Base-by-base conservation (phyloP, 2,329 filamentous ascomycete genomes). In the Aspergillus pseudoterreus region DNA sequence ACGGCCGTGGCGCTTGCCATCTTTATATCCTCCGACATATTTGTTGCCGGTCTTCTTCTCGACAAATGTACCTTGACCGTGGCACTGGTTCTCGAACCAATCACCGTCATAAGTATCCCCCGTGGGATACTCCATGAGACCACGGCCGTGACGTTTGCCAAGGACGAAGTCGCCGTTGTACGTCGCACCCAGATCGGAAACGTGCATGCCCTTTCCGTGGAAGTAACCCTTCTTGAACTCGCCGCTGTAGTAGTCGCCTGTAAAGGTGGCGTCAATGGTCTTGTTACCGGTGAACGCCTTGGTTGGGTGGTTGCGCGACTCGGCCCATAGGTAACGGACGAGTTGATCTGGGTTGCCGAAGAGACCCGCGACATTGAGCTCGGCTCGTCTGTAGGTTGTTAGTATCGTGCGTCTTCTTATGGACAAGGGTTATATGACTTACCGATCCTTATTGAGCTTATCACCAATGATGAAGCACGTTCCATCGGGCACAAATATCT, bases 1-100 rank as follows among this genome's bases (percentile, higher is more conserved):
- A 56, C 81, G 79, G 47, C 82, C 83, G 57, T 81, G 78, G 38
- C 80, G 78, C 66, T 82, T 82, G 57, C 82, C 81, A 50, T 81
- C 75, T 57, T 79, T 76, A 73, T 82, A 86, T 17, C 80, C 81
- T 22, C 83, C 83, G 12, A 79, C 78, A 56, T 82, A 85, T 39
- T 79, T 80, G 62, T 85, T 84, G 43, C 81, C 81, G 0, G 79
- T 83, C 43, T 76, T 72, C 30, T 73, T 73, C 57, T 84, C 80
- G 30, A 80, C 71, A 52, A 79, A 80, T 1, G 76, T 81, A 27
- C 82, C 82, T 21, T 80, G 75, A 4, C 82, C 82, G 56, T 84
- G 78, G 22, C 69, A 71, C 39, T 74, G 66, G 56, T 75, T 72
- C 21, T 75, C 68, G 22, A 65, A 59, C 75, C 75, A 78, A 50